Evolutionary conservation across 345 rosid species (phyloP), one percentile per base, ranked within the genome.

Genomic region (Stellera chamaejasme): DNA sequence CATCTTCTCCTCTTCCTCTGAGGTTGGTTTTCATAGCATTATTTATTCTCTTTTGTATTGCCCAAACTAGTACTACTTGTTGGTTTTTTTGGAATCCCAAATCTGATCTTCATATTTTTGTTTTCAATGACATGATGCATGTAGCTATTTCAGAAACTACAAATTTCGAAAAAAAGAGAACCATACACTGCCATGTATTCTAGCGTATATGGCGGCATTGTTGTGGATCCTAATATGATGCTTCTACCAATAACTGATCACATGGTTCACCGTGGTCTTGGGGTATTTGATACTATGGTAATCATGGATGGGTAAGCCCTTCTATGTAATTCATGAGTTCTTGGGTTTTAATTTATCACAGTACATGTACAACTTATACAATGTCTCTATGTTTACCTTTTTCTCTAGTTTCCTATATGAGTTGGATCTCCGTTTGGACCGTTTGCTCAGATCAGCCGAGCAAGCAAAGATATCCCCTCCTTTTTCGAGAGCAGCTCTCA

Each of bases 131-230:
- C n/a, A n/a, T n/a, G n/a, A n/a, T n/a, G n/a, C n/a, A n/a, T n/a
- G n/a, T n/a, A n/a, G n/a, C n/a, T n/a, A n/a, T n/a, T 81, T 25
- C 80, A 75, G 50, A 73, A 68, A 67, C 73, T 82, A 69, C 69
- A 82, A 83, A 76, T 69, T 52, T 63, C 70, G n/a, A 79, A 66
- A 67, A 60, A 73, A 53, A 79, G 64, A 72, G 65, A 70, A 47
- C 82, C 88, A 0, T 84, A 77, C 58, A 88, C 83, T 13, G 88
- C 83, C 47, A 81, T 84, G 83, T 84, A 81, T 69, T 84, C 92
- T 36, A 84, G 83, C 51, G 49, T 74, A 25, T 84, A 56, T 62
- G 83, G 88, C 41, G 88, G 92, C 50, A 77, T 84, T 47, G 66
- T 76, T 63, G 82, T 82, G 11, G 88, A 84, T 67, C 85, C 85